Conservation (phyloP, 164 flowering plant genomes). For the Vitis rotundifolia region DNA sequence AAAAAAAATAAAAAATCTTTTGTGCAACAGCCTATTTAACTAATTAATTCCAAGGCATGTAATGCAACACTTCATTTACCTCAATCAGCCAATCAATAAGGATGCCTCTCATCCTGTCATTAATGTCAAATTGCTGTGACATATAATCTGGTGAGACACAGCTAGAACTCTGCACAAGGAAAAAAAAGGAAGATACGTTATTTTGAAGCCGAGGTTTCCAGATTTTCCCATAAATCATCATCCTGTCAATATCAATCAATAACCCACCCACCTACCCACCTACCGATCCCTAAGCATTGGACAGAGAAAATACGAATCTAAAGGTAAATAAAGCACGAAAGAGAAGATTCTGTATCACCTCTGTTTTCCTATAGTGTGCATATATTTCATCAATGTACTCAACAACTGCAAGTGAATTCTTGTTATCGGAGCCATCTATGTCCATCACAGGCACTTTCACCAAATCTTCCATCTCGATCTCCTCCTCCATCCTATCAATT, state of each 20-base stretch:
- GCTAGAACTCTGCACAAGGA: constrained; percentile 43
- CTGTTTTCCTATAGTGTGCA: constrained; percentile 55
- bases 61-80: constrained; percentile 35
- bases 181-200: neutral
- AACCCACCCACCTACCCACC: no score
- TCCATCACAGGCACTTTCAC: constrained; percentile 47
- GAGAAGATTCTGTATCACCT: constrained; percentile 32
- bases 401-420: constrained; percentile 73
- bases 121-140: constrained; percentile 69
- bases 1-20: no score
- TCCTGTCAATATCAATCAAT: no score
- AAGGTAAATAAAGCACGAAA: no score
- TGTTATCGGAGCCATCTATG: constrained; percentile 64
- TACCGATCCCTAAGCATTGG: no score
- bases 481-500: constrained; percentile 74
- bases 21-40: no score
- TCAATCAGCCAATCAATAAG: constrained; percentile 96
- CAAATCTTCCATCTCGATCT: constrained; percentile 82
- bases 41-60: no score
- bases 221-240: no score
- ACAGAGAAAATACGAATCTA: no score
- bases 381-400: constrained; percentile 83
- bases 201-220: no score
- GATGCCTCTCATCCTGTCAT: constrained; percentile 85
- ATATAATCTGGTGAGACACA: constrained; percentile 68